These are phyloP conservation scores for Exophiala spinifera DNA, from an alignment of 2,329 filamentous ascomycete genomes.

Conservation along the genomic window DNA sequence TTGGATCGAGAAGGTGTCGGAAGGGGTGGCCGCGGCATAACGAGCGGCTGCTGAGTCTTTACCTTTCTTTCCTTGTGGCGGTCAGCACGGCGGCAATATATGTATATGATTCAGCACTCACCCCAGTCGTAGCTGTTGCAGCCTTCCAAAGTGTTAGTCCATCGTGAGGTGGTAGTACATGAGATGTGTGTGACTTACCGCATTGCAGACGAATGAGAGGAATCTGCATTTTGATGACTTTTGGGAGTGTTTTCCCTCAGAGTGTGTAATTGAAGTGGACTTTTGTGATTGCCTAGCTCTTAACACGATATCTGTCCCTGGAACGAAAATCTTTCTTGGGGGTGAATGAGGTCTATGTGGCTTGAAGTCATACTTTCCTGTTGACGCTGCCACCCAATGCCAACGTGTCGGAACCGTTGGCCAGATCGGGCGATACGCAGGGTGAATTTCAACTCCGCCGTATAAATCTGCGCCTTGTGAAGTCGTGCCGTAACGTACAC, in stretches of 20 bases:
- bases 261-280: too few species aligned
- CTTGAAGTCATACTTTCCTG: slow-evolving; percentile 6
- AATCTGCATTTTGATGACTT: slow-evolving; percentile 57
- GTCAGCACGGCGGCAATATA: background rate
- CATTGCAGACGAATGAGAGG: slow-evolving; percentile 74
- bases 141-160: slow-evolving; percentile 51
- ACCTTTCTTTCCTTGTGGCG: slow-evolving; percentile 67
- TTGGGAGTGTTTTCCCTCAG: too few species aligned
- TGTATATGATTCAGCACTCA: slow-evolving; percentile 36
- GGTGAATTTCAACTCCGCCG: background rate
- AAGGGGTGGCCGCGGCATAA: slow-evolving; percentile 81
- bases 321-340: slow-evolving; percentile 9
- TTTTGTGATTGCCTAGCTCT: too few species aligned
- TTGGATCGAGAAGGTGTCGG: slow-evolving; percentile 71
- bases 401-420: slow-evolving; percentile 17
- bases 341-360: slow-evolving; percentile 15
- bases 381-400: slow-evolving; percentile 1
- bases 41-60: slow-evolving; percentile 81
- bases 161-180: background rate
- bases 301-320: background rate
- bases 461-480: background rate
- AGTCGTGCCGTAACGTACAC: background rate
- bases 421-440: slow-evolving; percentile 3
- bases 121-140: slow-evolving; percentile 99
- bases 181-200: slow-evolving; percentile 44